phyloP scores from a whole-genome alignment of 805 yeast species.

The Suhomyces sp. region DNA sequence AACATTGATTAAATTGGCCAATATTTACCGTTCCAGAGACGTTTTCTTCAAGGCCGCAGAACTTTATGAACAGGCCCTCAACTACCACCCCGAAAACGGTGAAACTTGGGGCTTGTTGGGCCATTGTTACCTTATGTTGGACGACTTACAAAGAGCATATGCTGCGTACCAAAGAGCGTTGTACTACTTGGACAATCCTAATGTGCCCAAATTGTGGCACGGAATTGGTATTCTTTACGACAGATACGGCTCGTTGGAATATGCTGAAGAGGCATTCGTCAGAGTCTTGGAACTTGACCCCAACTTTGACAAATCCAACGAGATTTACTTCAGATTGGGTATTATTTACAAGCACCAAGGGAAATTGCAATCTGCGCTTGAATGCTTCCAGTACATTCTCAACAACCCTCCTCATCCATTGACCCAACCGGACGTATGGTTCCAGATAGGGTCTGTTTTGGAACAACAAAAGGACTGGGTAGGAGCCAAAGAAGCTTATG shows the following conservation, averaged over 20 bases:
- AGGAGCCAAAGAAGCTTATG: constrained; percentile 94
- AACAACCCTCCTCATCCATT: constrained; percentile 92
- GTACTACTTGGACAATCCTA: constrained; percentile 85
- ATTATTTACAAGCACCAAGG: constrained; percentile 95
- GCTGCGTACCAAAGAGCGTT: constrained; percentile 96
- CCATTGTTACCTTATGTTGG: constrained; percentile 95
- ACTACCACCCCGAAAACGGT: constrained; percentile 81
- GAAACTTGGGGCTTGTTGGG: constrained; percentile 97
- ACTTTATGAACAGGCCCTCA: constrained; percentile 81
- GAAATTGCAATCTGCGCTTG: constrained; percentile 80
- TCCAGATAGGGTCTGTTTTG: constrained; percentile 93
- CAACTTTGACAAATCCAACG: constrained; percentile 92
- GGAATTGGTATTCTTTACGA: constrained; percentile 97
- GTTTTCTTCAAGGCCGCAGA: constrained; percentile 94
- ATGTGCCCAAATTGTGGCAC: constrained; percentile 97
- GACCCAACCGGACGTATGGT: constrained; percentile 97
- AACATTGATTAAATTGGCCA: constrained; percentile 82
- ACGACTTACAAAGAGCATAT: constrained; percentile 92
- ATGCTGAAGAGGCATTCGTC: constrained; percentile 98
- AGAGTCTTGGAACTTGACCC: constrained; percentile 95
- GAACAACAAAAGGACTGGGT: constrained; percentile 91
- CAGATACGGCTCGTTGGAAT: constrained; percentile 91
- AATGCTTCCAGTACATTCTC: constrained; percentile 90
- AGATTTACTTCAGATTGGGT: constrained; percentile 93
- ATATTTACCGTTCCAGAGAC: constrained; percentile 82